Percentiles rank a stretch among this genome's conserved stretches.
Evolutionary conservation across 768 basidiomycete genomes (phyloP).

Genomic region (Boletus rubescentipes): DNA sequence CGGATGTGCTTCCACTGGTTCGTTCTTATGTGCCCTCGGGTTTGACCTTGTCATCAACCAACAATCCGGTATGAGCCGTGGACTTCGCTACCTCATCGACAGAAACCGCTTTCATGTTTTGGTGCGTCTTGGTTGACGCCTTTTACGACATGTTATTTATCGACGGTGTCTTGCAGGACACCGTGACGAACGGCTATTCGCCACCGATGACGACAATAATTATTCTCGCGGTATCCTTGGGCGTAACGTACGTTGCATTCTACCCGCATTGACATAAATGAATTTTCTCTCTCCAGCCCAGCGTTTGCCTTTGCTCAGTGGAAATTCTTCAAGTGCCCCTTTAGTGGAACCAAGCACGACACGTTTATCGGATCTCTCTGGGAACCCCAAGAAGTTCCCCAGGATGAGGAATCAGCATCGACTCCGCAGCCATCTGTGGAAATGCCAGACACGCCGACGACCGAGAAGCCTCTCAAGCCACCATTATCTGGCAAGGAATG

Average conservation of each 20-base stretch:
- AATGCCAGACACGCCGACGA: conserved; percentile 18
- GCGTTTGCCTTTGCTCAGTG: conserved; percentile 55
- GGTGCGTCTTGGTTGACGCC: conserved; percentile 36
- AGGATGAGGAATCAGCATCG: conserved; percentile 20
- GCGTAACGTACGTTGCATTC: conserved; percentile 47
- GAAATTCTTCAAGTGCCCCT: conserved; percentile 49
- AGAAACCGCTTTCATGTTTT: conserved; percentile 55
- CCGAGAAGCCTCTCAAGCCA: conserved; percentile 16
- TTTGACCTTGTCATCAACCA: conserved; percentile 55
- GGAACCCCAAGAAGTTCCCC: conserved; percentile 22
- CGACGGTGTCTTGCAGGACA: conserved; percentile 38
- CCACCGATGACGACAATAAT: conserved; percentile 52
- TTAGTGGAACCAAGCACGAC: conserved; percentile 34
- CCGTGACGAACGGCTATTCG: conserved; percentile 46
- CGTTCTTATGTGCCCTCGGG: conserved; percentile 57
- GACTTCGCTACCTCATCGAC: conserved; percentile 63
- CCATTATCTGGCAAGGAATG: conserved; percentile 9
- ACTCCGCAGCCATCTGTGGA: conserved; percentile 10
- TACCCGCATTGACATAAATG: neutral
- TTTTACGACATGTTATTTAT: neutral
- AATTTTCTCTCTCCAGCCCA: conserved; percentile 37
- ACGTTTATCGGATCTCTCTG: conserved; percentile 26
- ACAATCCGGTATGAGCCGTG: conserved; percentile 62
- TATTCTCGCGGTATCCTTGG: conserved; percentile 52
- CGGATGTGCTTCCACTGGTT: conserved; percentile 57